phyloP scores from a whole-genome alignment of 163 green algal genomes.

The Smithsoniella earleae region DNA sequence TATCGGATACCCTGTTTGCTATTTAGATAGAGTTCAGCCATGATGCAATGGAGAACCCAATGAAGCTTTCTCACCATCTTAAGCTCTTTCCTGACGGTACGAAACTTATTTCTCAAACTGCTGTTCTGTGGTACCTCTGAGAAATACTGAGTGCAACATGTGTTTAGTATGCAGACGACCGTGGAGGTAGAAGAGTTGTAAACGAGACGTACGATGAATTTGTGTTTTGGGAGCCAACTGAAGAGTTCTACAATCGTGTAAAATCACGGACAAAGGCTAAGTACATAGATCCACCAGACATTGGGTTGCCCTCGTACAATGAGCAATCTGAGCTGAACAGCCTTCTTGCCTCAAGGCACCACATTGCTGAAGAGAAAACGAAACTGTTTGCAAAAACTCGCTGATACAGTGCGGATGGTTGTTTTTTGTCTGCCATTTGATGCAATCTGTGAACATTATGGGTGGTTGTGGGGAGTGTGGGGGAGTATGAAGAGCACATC shows the following conservation, averaged over 20 bases:
- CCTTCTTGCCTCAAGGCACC: neutral
- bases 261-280: neutral
- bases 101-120: neutral
- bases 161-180: constrained; percentile 23
- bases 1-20: too few relatives aligned
- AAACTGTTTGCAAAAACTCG: constrained; percentile 2
- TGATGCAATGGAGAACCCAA: constrained; percentile 15
- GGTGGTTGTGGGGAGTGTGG: too few relatives aligned
- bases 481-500: too few relatives aligned
- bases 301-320: neutral
- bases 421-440: too few relatives aligned
- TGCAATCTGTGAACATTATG: too few relatives aligned
- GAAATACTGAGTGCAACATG: neutral
- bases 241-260: constrained; percentile 16
- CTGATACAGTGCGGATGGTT: too few relatives aligned
- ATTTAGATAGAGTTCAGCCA: constrained; percentile 24
- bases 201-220: constrained; percentile 26
- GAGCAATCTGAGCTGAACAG: constrained; percentile 25
- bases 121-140: too few relatives aligned
- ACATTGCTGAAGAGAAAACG: neutral
- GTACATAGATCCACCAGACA: neutral
- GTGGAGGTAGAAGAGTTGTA: neutral
- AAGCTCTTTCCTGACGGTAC: constrained; percentile 26
- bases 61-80: constrained; percentile 10
- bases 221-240: constrained; percentile 27